Evolutionary conservation across 345 rosid genomes (phyloP).

Genomic region (Populus alba): DNA sequence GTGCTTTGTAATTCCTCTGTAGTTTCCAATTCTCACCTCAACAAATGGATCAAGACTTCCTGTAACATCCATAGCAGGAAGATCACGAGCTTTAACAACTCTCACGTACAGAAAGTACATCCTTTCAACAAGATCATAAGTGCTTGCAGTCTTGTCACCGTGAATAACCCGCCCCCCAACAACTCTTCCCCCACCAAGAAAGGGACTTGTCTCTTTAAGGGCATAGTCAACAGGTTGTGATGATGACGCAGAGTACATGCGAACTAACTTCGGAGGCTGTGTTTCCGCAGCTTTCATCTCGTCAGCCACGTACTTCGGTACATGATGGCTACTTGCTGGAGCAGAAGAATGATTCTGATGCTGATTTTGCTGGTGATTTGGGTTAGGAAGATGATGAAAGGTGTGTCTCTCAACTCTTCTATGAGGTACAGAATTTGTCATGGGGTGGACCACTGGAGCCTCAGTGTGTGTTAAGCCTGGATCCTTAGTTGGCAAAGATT

Average conservation of each 20-base stretch:
- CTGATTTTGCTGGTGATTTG: conserved; percentile 39
- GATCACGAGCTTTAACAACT: conserved; percentile 36
- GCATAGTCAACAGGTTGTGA: conserved; percentile 44
- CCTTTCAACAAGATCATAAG: conserved; percentile 36
- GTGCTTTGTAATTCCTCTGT: conserved; percentile 36
- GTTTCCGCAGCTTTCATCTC: conserved; percentile 60
- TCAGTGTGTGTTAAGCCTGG: conserved; percentile 17
- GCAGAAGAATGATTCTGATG: conserved; percentile 47
- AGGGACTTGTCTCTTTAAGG: conserved; percentile 38
- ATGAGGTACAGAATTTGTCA: conserved; percentile 2
- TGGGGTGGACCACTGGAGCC: conserved; percentile 13
- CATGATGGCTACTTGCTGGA: conserved; percentile 50
- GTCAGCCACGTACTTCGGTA: conserved; percentile 54
- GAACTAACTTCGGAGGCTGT: conserved; percentile 70
- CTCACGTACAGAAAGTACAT: conserved; percentile 34
- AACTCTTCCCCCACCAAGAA: conserved; percentile 38
- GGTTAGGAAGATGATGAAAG: conserved; percentile 83
- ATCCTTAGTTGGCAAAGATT: conserved; percentile 26
- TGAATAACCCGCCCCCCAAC: conserved; percentile 68
- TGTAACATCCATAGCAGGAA: conserved; percentile 35
- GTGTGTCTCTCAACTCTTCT: conserved; percentile 50
- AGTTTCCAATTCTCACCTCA: conserved; percentile 33
- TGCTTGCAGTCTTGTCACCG: conserved; percentile 40
- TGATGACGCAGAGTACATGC: conserved; percentile 58
- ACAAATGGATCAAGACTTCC: conserved; percentile 36